These are phyloP conservation scores for Creolimax fragrantissima DNA, from an alignment of 78 protist species.

Conservation along the genomic window DNA sequence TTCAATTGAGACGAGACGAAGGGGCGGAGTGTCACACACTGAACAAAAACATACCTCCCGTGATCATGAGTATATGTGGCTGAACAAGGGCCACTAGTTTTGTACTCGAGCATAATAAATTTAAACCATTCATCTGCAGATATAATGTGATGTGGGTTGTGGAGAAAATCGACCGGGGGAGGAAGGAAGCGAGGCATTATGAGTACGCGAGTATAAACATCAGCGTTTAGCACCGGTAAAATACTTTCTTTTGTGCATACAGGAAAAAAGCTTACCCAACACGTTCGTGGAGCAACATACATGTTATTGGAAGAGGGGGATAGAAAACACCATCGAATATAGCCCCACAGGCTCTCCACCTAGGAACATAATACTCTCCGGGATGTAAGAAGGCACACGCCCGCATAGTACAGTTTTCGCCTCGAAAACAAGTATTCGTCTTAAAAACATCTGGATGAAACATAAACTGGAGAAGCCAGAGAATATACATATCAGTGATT, in stretches of 20 bases:
- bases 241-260: no score
- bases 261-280: no score
- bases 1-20: no score
- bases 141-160: background rate
- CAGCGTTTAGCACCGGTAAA: background rate
- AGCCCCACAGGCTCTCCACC: background rate
- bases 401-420: background rate
- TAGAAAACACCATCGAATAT: background rate
- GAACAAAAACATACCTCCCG: background rate
- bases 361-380: background rate
- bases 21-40: no score
- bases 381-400: slow-evolving; percentile 20
- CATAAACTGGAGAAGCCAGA: no score
- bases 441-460: slow-evolving; percentile 18
- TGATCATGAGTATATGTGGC: background rate
- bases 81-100: background rate
- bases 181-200: background rate
- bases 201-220: background rate
- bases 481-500: no score
- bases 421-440: background rate
- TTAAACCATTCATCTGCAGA: background rate
- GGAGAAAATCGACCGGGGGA: background rate
- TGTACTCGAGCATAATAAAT: background rate
- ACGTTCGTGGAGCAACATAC: no score
- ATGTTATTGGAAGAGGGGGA: background rate